These are phyloP conservation scores for Pestalotiopsis fici DNA, from an alignment of 2,329 filamentous ascomycete genomes.

Conservation along the genomic window DNA sequence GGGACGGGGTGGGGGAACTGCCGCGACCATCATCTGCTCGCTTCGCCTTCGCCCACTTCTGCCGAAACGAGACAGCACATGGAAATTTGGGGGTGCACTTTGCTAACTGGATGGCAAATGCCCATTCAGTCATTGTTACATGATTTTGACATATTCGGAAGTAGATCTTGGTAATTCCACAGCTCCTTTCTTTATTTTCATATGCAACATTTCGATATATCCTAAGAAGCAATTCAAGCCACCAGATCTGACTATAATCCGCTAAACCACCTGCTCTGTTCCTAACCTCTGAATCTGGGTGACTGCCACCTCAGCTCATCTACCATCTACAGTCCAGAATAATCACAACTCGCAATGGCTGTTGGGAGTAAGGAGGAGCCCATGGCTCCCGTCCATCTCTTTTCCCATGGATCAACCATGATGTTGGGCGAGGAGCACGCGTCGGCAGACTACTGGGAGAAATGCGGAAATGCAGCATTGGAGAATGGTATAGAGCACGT, in stretches of 20 bases:
- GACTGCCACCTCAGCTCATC: not conserved
- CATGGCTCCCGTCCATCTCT: conserved; percentile 62
- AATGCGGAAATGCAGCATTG: conserved; percentile 63
- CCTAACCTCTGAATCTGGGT: not conserved
- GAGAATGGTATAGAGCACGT: conserved; percentile 61
- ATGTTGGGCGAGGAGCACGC: conserved; percentile 67
- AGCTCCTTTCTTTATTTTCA: not conserved
- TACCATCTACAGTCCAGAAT: not conserved
- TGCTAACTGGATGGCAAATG: not conserved
- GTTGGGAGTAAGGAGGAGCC: conserved; percentile 12
- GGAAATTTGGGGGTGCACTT: not conserved
- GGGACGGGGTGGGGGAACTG: not conserved
- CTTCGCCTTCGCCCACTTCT: not conserved
- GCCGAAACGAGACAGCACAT: not conserved
- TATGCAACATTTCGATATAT: not conserved
- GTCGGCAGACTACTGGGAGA: conserved; percentile 67
- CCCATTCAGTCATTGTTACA: not conserved
- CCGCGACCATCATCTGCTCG: not conserved
- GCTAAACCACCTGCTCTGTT: not conserved
- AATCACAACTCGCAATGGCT: conserved; percentile 12
- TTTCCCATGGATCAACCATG: conserved; percentile 72
- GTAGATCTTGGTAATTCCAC: not conserved
- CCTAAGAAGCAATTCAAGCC: not conserved
- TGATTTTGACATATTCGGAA: not conserved
- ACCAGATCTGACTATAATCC: not conserved